A percentile compares a stretch with the other conserved stretches of the same genome.
Conservation (phyloP, 2,329 filamentous ascomycete genomes). For the Knufia petricola region DNA sequence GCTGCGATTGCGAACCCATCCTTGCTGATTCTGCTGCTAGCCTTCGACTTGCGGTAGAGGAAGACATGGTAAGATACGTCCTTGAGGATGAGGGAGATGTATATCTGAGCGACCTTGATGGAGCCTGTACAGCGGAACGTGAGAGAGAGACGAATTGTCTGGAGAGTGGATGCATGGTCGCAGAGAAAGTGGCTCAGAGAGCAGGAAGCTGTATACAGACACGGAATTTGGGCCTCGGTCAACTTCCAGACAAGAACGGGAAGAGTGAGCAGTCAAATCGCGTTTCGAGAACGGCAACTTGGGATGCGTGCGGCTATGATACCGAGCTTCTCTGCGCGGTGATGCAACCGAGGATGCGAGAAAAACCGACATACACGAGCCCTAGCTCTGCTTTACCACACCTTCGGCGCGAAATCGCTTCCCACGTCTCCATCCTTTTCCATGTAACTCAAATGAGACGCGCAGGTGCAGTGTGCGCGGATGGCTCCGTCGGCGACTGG, state of each 20-base stretch:
- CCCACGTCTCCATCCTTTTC: background rate
- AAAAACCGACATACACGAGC: background rate
- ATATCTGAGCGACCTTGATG: slow-evolving; percentile 1
- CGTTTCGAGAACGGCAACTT: background rate
- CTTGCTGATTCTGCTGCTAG: slow-evolving; percentile 18
- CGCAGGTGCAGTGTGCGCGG: no score
- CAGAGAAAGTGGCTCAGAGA: background rate
- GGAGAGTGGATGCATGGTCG: slow-evolving; percentile 10
- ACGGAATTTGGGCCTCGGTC: background rate
- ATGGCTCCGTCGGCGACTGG: background rate
- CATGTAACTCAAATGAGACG: no score
- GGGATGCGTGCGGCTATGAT: background rate
- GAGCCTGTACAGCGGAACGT: slow-evolving; percentile 1
- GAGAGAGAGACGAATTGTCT: slow-evolving; percentile 3
- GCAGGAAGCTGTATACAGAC: slow-evolving; percentile 1
- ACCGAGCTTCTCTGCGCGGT: background rate
- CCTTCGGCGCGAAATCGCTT: background rate
- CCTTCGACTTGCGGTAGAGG: slow-evolving; percentile 15
- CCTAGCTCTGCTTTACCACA: background rate
- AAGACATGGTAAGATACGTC: slow-evolving; percentile 9
- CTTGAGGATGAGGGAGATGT: slow-evolving; percentile 15
- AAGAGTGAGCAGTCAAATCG: background rate
- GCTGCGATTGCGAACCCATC: slow-evolving; percentile 22
- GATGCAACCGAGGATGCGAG: background rate
- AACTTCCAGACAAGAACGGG: background rate